Percentiles rank a stretch among this genome's conserved stretches.
Conservation (phyloP, 1,284 basidiomycete genomes). For the Peniophora sp. region DNA sequence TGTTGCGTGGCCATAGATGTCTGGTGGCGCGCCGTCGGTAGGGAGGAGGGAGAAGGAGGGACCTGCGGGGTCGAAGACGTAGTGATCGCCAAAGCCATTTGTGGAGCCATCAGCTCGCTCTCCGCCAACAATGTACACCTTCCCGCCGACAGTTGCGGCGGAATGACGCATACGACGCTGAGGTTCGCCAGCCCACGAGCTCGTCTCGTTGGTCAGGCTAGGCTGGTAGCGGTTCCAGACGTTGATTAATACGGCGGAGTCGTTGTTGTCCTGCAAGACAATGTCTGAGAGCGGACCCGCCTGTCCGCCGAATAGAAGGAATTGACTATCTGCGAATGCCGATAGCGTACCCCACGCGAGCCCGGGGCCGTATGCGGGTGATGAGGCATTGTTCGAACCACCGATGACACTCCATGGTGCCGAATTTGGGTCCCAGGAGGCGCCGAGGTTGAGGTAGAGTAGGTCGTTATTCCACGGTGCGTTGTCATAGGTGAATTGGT, state of each 20-base stretch:
- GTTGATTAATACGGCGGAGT: slow-evolving; percentile 59
- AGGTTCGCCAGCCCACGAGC: slow-evolving; percentile 61
- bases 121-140: slow-evolving; percentile 68
- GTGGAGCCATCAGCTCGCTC: slow-evolving; percentile 72
- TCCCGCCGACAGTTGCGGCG: slow-evolving; percentile 36
- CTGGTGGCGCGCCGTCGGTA: slow-evolving; percentile 48
- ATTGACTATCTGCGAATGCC: slow-evolving; percentile 41
- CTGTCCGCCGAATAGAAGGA: slow-evolving; percentile 72
- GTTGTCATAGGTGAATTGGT: slow-evolving; percentile 62
- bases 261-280: slow-evolving; percentile 40
- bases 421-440: slow-evolving; percentile 45
- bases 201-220: slow-evolving; percentile 38
- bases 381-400: slow-evolving; percentile 34
- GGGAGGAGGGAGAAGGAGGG: slow-evolving; percentile 51
- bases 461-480: slow-evolving; percentile 69
- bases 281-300: slow-evolving; percentile 51
- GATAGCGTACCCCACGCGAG: slow-evolving; percentile 80
- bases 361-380: slow-evolving; percentile 41
- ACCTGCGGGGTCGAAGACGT: slow-evolving; percentile 47
- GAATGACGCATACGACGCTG: slow-evolving; percentile 68
- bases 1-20: slow-evolving; percentile 65
- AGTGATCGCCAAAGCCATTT: slow-evolving; percentile 54
- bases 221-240: slow-evolving; percentile 29
- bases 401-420: slow-evolving; percentile 62
- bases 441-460: slow-evolving; percentile 57